Evolutionary conservation across 345 rosid species (phyloP), one percentile per base, ranked within the genome.

Genomic region (Adansonia digitata): DNA sequence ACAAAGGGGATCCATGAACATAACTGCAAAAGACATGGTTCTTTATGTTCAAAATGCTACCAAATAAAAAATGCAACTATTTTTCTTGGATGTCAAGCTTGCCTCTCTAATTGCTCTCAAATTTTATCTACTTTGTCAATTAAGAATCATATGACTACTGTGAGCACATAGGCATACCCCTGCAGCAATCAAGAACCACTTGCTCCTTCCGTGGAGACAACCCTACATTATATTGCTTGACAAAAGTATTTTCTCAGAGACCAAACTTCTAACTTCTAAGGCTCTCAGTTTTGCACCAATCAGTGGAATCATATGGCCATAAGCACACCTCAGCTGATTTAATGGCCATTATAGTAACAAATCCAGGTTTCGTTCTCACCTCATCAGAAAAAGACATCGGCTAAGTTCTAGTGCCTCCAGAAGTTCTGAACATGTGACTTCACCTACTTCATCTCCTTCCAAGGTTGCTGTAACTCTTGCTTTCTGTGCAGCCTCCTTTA

Each of bases 351-450:
- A 35, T 14, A 49, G 17, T 66, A 29, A 31, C 35, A 49, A 69
- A 18, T 45, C 56, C 59, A 37, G 45, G 22, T 22, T 61, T 73
- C 37, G 69, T 31, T 45, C 81, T 84, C 72, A 93, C 99, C 99
- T 93, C 99, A 95, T 91, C 62, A 95, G 82, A 63, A 91, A 82
- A 83, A 95, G 97, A 82, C 99, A 95, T 70, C 98, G 89, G 63
- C 99, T 90, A 72, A 95, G 97, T 74, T 95, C 99, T 75, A 95
- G 97, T 76, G 99, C 99, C 86, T 95, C 99, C 79, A 91, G 75
- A 80, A 95, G 97, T 81, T 95, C 99, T 55, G 98, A 86, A 75
- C 99, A 95, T 46, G 97, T 93, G 80, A 91, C 82, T 82, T 86
- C 94, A 82, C 97, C 94, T 81, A 89, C 88, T 79, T 90, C 99